phyloP scores from a whole-genome alignment of 2,329 filamentous ascomycete genomes.

The Elsinoe australis region DNA sequence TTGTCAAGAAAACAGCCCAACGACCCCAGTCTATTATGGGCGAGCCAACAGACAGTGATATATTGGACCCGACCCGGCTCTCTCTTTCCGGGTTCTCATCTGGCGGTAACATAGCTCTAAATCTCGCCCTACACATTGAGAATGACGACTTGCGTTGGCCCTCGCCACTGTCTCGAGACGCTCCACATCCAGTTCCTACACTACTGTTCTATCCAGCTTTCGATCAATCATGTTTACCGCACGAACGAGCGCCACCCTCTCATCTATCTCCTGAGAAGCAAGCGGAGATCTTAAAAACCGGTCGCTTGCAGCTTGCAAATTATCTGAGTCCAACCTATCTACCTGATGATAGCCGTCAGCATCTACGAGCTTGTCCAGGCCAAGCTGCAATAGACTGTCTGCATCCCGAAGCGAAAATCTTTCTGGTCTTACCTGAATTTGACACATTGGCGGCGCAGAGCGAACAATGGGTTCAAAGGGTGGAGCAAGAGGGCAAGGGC shows the following conservation, averaged over 20 bases:
- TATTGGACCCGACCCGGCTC: slow-evolving; percentile 35
- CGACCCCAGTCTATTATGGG: slow-evolving; percentile 17
- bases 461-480: slow-evolving; percentile 37
- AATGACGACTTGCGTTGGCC: slow-evolving; percentile 33
- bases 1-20: slow-evolving; percentile 23
- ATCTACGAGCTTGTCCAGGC: slow-evolving; percentile 37
- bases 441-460: slow-evolving; percentile 37
- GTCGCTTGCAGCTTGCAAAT: slow-evolving; percentile 29
- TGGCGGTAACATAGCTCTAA: slow-evolving; percentile 43
- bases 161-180: slow-evolving; percentile 30
- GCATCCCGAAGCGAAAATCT: slow-evolving; percentile 34
- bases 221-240: slow-evolving; percentile 36
- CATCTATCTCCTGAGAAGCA: slow-evolving; percentile 23
- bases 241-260: slow-evolving; percentile 28
- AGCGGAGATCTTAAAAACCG: slow-evolving; percentile 23
- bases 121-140: slow-evolving; percentile 33
- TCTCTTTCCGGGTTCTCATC: slow-evolving; percentile 40
- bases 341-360: slow-evolving; percentile 31
- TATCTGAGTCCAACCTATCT: slow-evolving; percentile 37
- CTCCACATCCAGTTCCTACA: slow-evolving; percentile 33
- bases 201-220: slow-evolving; percentile 39
- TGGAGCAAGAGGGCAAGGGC: slow-evolving; percentile 26
- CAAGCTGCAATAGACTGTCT: slow-evolving; percentile 27
- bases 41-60: slow-evolving; percentile 18
- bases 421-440: slow-evolving; percentile 37